Conservation (phyloP, 352 stramenopile species). For the Pythium monospermum region DNA sequence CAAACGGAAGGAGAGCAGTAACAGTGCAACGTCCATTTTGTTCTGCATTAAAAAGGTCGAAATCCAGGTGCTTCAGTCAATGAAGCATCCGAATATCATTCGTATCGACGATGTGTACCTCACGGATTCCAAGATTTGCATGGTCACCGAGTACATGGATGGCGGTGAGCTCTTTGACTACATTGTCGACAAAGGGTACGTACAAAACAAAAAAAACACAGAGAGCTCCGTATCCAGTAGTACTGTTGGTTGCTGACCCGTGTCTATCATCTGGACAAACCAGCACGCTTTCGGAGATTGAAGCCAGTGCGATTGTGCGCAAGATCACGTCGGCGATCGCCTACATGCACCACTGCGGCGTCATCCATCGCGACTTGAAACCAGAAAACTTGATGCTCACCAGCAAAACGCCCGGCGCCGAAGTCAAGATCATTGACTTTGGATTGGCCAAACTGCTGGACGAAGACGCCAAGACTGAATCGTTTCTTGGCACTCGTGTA, state of each 20-base stretch:
- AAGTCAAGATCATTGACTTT: conserved; percentile 99
- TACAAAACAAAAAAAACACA: too few relatives aligned
- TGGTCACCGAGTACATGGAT: conserved; percentile 88
- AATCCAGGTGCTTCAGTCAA: conserved; percentile 86
- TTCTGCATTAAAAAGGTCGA: conserved; percentile 70
- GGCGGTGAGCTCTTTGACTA: conserved; percentile 90
- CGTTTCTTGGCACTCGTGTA: conserved; percentile 76
- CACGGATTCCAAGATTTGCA: conserved; percentile 81
- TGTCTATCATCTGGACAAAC: too few relatives aligned
- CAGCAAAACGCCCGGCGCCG: conserved; percentile 64
- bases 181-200: conserved; percentile 83
- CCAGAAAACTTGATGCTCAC: conserved; percentile 88
- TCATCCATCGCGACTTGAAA: conserved; percentile 89
- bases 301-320: conserved; percentile 80
- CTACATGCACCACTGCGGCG: conserved; percentile 85
- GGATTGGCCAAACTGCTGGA: conserved; percentile 94
- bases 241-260: too few relatives aligned
- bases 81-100: conserved; percentile 90
- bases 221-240: too few relatives aligned
- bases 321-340: conserved; percentile 88
- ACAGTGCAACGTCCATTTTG: too few relatives aligned
- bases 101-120: conserved; percentile 85
- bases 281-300: conserved; percentile 82
- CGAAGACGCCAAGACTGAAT: conserved; percentile 73
- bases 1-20: too few relatives aligned